These are phyloP conservation scores for Sclerotinia nivalis DNA, from an alignment of 2,329 filamentous ascomycete genomes.

Conservation along the genomic window DNA sequence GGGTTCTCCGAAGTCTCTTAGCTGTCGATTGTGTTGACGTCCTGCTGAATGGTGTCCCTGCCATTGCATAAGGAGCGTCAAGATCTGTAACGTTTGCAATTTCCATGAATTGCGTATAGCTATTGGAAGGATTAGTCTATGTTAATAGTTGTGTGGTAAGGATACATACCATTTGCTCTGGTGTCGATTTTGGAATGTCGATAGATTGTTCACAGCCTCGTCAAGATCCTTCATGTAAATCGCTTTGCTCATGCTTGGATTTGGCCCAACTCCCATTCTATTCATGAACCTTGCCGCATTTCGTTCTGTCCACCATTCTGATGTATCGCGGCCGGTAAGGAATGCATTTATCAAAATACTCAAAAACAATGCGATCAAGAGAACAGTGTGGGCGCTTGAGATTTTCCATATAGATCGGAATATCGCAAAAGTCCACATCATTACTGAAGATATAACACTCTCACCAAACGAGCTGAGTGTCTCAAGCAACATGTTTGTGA, in stretches of 20 bases:
- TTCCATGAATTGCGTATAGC: conserved; percentile 62
- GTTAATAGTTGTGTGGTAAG: not conserved
- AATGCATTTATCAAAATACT: conserved; percentile 74
- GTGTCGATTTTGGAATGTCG: conserved; percentile 28
- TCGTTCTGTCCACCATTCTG: conserved; percentile 83
- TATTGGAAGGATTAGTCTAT: conserved; percentile 35
- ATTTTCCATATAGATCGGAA: conserved; percentile 67
- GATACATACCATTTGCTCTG: conserved; percentile 53
- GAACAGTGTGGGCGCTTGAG: conserved; percentile 69
- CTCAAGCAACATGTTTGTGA: conserved; percentile 72
- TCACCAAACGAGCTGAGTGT: conserved; percentile 71
- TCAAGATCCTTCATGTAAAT: conserved; percentile 83
- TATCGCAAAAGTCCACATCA: conserved; percentile 73
- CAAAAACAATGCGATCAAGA: conserved; percentile 66
- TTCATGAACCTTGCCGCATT: conserved; percentile 79
- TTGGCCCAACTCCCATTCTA: conserved; percentile 75
- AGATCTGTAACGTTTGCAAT: conserved; percentile 59
- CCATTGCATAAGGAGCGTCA: conserved; percentile 56
- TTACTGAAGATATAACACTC: conserved; percentile 71
- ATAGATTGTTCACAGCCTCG: conserved; percentile 49
- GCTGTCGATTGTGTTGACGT: conserved; percentile 56
- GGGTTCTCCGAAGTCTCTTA: conserved; percentile 70
- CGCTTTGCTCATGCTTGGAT: conserved; percentile 78
- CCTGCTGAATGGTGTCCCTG: conserved; percentile 50
- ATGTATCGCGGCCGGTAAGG: conserved; percentile 70